A percentile compares a stretch with the other conserved stretches of the same genome.
phyloP scores from a whole-genome alignment of 352 stramenopile species.

The Achlya hypogyna region DNA sequence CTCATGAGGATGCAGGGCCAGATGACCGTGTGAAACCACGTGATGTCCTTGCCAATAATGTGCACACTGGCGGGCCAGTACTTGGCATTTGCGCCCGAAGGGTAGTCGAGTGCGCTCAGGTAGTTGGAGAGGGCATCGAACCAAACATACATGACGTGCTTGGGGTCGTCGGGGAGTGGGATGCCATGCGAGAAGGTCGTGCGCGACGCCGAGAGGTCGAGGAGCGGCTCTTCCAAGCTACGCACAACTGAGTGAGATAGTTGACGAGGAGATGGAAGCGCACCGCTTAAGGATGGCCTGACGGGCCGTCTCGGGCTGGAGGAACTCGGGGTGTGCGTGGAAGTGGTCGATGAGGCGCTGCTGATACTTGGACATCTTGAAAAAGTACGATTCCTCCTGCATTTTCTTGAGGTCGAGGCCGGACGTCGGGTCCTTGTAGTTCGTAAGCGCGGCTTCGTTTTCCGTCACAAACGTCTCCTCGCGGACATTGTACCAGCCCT shows the following conservation, averaged over 20 bases:
- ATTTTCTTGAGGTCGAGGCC: slow-evolving; percentile 95
- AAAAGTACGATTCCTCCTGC: slow-evolving; percentile 98
- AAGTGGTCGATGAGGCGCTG: slow-evolving; percentile 93
- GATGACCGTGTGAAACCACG: slow-evolving; percentile 98
- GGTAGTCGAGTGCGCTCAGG: slow-evolving; percentile 93
- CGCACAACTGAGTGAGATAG: background rate
- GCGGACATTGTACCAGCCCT: slow-evolving; percentile 98
- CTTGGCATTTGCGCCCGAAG: slow-evolving; percentile 55
- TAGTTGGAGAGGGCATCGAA: slow-evolving; percentile 99
- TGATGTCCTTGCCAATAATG: slow-evolving; percentile 98
- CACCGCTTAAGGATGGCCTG: slow-evolving; percentile 90
- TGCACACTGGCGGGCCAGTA: slow-evolving; percentile 80
- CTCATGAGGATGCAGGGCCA: slow-evolving; percentile 99
- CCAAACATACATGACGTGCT: slow-evolving; percentile 99
- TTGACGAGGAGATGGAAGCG: slow-evolving; percentile 23
- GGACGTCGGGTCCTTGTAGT: slow-evolving; percentile 93
- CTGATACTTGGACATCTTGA: slow-evolving; percentile 98
- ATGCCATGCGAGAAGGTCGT: slow-evolving; percentile 96
- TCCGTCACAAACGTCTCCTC: slow-evolving; percentile 99
- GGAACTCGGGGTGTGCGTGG: slow-evolving; percentile 90
- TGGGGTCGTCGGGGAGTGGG: slow-evolving; percentile 88
- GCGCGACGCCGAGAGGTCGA: slow-evolving; percentile 94
- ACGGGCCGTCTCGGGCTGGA: slow-evolving; percentile 92
- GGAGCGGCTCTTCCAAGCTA: slow-evolving; percentile 81
- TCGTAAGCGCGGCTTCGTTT: slow-evolving; percentile 88